phyloP scores from a whole-genome alignment of 1,284 basidiomycete species.

The Heterobasidion occidentale region DNA sequence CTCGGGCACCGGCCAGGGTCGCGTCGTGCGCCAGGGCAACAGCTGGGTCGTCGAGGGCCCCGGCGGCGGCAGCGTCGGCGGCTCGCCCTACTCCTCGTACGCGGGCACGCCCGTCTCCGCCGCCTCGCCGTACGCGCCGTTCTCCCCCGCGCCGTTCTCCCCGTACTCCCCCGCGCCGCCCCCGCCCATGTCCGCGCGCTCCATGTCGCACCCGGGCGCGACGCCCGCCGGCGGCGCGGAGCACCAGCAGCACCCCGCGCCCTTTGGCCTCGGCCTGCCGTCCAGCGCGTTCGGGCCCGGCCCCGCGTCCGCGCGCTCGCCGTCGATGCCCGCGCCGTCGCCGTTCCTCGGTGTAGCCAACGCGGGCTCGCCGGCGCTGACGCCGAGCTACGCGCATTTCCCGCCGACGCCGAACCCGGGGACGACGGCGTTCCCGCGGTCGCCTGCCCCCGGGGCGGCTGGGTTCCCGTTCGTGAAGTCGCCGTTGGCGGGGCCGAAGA shows the following conservation, averaged over 20 bases:
- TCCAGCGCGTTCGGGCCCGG: constrained; percentile 20
- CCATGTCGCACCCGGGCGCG: constrained; percentile 10
- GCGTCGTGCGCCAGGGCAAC: constrained; percentile 30
- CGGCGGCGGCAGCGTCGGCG: constrained; percentile 1
- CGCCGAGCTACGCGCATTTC: constrained; percentile 24
- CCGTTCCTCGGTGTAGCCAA: neutral
- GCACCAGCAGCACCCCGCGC: neutral
- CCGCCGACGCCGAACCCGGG: constrained; percentile 30
- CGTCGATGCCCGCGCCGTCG: constrained; percentile 4
- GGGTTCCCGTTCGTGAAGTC: neutral
- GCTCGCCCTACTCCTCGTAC: constrained; percentile 28
- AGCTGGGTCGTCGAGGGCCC: constrained; percentile 37
- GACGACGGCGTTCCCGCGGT: constrained; percentile 1
- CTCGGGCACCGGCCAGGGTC: constrained; percentile 2
- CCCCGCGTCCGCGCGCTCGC: constrained; percentile 10
- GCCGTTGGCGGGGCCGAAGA: constrained; percentile 1
- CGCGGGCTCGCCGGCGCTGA: constrained; percentile 15
- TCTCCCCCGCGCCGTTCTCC: constrained; percentile 11
- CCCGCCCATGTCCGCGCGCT: constrained; percentile 10
- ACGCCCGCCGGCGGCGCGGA: constrained; percentile 11
- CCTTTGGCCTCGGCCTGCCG: constrained; percentile 25
- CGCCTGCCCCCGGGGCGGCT: constrained; percentile 28
- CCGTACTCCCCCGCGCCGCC: neutral
- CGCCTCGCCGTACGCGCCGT: constrained; percentile 24
- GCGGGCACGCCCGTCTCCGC: constrained; percentile 28